Conservation (phyloP, 1,284 basidiomycete genomes). For the Apiotrichum laibachii region DNA sequence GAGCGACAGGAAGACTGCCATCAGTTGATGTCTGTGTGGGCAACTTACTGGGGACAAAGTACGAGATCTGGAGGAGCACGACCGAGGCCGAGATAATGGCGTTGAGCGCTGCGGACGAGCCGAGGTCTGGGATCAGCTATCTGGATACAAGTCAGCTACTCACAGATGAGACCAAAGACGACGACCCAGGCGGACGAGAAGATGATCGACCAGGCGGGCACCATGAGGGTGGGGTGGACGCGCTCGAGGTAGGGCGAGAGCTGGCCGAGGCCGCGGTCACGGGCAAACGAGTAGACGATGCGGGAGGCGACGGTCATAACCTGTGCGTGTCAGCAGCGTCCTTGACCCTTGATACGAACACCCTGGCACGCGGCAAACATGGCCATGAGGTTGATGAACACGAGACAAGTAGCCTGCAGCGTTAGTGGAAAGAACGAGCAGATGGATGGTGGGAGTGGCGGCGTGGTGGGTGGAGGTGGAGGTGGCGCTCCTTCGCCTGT, state of each 20-base stretch:
- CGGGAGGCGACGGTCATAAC: constrained; percentile 63
- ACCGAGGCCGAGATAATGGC: constrained; percentile 49
- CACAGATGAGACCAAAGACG: constrained; percentile 55
- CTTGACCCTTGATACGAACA: too few relatives aligned
- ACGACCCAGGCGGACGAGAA: constrained; percentile 51
- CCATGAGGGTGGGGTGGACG: constrained; percentile 47
- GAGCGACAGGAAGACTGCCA: constrained; percentile 46
- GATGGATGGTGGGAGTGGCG: not conserved
- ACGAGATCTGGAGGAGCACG: constrained; percentile 31
- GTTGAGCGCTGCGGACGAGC: constrained; percentile 55
- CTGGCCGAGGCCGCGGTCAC: constrained; percentile 62
- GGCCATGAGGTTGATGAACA: constrained; percentile 48
- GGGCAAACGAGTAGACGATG: constrained; percentile 65
- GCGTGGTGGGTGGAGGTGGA: too few relatives aligned
- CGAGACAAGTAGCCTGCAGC: constrained; percentile 41
- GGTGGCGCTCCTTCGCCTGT: too few relatives aligned
- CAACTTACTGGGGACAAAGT: constrained; percentile 37
- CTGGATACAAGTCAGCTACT: not conserved
- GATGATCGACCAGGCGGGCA: constrained; percentile 27
- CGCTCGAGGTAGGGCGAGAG: constrained; percentile 57
- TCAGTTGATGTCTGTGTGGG: not conserved
- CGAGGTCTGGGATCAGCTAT: constrained; percentile 50
- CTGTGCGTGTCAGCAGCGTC: too few relatives aligned
- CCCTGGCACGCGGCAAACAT: constrained; percentile 47
- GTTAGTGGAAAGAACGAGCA: too few relatives aligned